Evolutionary conservation across 257 asterid species (phyloP).

Genomic region (Rubia yunnanensis): DNA sequence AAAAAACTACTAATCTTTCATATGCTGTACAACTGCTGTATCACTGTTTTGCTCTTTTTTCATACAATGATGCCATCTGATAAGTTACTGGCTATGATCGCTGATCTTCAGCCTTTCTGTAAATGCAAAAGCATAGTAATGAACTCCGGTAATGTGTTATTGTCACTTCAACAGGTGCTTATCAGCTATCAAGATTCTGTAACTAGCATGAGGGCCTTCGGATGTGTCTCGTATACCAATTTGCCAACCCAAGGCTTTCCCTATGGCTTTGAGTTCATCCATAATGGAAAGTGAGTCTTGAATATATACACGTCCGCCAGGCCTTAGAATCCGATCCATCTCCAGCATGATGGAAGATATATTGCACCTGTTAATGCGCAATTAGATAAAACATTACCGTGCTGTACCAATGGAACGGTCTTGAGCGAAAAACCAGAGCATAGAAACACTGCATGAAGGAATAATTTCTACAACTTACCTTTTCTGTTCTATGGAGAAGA

Average conservation of each 20-base stretch:
- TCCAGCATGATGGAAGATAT: slow-evolving; percentile 74
- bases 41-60: too few species aligned
- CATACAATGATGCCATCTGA: background rate
- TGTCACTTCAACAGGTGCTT: slow-evolving; percentile 28
- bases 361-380: slow-evolving; percentile 51
- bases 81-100: too few species aligned
- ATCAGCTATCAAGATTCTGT: slow-evolving; percentile 55
- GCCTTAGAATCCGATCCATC: slow-evolving; percentile 87
- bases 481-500: slow-evolving; percentile 54
- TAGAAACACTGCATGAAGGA: background rate
- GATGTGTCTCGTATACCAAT: slow-evolving; percentile 64
- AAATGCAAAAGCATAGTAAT: too few species aligned
- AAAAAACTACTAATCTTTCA: background rate
- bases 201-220: slow-evolving; percentile 88
- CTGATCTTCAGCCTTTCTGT: too few species aligned
- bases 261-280: slow-evolving; percentile 68
- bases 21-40: slow-evolving; percentile 2
- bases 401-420: background rate
- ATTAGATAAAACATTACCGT: slow-evolving; percentile 5
- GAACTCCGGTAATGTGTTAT: too few species aligned
- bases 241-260: slow-evolving; percentile 74
- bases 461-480: slow-evolving; percentile 25
- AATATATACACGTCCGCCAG: slow-evolving; percentile 69
- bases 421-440: background rate
- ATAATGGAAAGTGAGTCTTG: slow-evolving; percentile 56